Conservation (phyloP, 768 basidiomycete species). For the Lactarius tabidus region DNA sequence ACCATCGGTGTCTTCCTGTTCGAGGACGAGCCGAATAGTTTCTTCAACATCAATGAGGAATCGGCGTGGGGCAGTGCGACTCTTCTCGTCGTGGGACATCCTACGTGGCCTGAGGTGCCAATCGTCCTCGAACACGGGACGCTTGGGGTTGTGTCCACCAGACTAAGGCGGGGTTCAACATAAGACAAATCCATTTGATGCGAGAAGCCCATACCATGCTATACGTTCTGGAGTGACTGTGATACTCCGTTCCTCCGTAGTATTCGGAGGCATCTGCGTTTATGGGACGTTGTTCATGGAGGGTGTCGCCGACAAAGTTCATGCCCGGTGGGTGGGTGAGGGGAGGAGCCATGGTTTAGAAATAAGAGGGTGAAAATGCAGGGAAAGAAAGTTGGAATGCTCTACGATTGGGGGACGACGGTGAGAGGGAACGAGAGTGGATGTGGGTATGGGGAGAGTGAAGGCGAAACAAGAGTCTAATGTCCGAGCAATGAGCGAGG, state of each 20-base stretch:
- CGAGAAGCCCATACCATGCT: slow-evolving; percentile 58
- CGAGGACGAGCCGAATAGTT: slow-evolving; percentile 91
- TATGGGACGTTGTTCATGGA: slow-evolving; percentile 37
- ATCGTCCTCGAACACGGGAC: slow-evolving; percentile 75
- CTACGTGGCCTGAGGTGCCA: slow-evolving; percentile 68
- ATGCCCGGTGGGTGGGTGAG: slow-evolving; percentile 61
- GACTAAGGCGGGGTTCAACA: slow-evolving; percentile 19
- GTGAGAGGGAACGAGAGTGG: neutral
- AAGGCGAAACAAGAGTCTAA: neutral
- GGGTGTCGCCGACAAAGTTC: slow-evolving; percentile 60
- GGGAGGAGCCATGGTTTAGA: slow-evolving; percentile 54
- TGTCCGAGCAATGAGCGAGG: slow-evolving; percentile 8
- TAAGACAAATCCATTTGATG: neutral
- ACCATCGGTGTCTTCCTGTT: slow-evolving; percentile 97
- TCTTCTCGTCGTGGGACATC: slow-evolving; percentile 92
- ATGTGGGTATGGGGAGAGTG: slow-evolving; percentile 2
- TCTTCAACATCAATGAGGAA: slow-evolving; percentile 98
- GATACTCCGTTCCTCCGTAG: slow-evolving; percentile 77
- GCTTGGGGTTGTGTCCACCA: slow-evolving; percentile 45
- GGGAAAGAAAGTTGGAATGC: neutral
- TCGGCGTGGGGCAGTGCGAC: slow-evolving; percentile 65
- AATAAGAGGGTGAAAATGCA: slow-evolving; percentile 8
- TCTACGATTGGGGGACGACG: neutral
- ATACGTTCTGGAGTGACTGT: slow-evolving; percentile 82
- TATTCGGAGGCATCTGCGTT: slow-evolving; percentile 74